Conservation (phyloP, 2,329 filamentous ascomycete genomes). For the Pseudogymnoascus sp. region DNA sequence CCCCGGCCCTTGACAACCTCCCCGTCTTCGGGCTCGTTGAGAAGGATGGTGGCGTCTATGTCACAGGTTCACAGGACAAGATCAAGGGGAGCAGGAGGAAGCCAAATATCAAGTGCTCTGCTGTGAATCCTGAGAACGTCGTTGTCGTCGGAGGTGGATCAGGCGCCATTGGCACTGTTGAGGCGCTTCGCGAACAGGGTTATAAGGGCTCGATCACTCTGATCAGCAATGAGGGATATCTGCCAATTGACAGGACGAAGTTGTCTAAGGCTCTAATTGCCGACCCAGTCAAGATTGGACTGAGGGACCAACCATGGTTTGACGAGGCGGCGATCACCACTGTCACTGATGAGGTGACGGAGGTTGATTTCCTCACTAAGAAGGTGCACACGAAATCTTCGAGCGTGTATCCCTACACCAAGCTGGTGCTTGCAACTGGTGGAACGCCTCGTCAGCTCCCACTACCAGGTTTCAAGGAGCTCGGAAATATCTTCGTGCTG, state of each 20-base stretch:
- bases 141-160: slow-evolving; percentile 86
- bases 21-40: slow-evolving; percentile 73
- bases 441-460: slow-evolving; percentile 69
- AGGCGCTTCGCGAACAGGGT: slow-evolving; percentile 73
- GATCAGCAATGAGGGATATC: slow-evolving; percentile 74
- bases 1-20: slow-evolving; percentile 80
- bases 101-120: slow-evolving; percentile 63
- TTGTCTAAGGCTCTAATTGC: slow-evolving; percentile 86
- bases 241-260: slow-evolving; percentile 89
- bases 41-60: slow-evolving; percentile 74
- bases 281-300: slow-evolving; percentile 69
- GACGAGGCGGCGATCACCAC: slow-evolving; percentile 50
- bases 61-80: slow-evolving; percentile 67
- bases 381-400: slow-evolving; percentile 67
- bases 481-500: slow-evolving; percentile 80
- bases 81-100: slow-evolving; percentile 70
- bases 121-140: slow-evolving; percentile 51
- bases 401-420: slow-evolving; percentile 66
- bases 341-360: slow-evolving; percentile 56
- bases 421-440: slow-evolving; percentile 84
- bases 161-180: slow-evolving; percentile 70
- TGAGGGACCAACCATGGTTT: slow-evolving; percentile 71
- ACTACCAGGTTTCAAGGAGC: slow-evolving; percentile 73
- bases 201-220: slow-evolving; percentile 74
- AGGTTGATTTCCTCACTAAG: slow-evolving; percentile 67